These are phyloP conservation scores for Vigna reflexopilosa DNA, from an alignment of 306 rosid genomes.

Conservation along the genomic window DNA sequence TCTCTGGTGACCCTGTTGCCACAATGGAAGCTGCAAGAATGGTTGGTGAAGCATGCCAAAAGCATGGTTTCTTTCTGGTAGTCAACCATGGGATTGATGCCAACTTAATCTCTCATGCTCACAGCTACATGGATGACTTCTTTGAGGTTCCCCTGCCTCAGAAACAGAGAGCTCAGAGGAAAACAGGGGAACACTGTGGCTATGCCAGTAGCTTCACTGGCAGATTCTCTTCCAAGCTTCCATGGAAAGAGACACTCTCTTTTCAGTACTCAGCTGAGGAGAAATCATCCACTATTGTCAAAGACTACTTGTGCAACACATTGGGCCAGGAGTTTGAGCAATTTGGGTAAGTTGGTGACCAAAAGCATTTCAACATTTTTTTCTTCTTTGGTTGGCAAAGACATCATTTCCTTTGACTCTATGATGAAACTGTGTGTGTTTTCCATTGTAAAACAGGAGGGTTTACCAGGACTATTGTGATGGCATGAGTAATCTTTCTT, in stretches of 20 bases:
- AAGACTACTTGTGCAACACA: slow-evolving; percentile 56
- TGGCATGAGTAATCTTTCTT: slow-evolving; percentile 86
- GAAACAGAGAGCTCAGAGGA: slow-evolving; percentile 86
- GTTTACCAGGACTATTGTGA: slow-evolving; percentile 83
- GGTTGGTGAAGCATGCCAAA: slow-evolving; percentile 74
- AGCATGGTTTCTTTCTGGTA: slow-evolving; percentile 89
- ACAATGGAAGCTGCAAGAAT: slow-evolving; percentile 58
- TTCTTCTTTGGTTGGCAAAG: background rate
- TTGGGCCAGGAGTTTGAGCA: slow-evolving; percentile 68
- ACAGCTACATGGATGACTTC: slow-evolving; percentile 68
- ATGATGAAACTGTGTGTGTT: slow-evolving; percentile 4
- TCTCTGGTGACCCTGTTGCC: slow-evolving; percentile 63
- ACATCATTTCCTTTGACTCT: background rate
- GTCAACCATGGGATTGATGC: slow-evolving; percentile 80
- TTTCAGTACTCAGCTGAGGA: slow-evolving; percentile 61
- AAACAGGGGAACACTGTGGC: slow-evolving; percentile 85
- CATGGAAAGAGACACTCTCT: slow-evolving; percentile 95
- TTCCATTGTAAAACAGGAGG: slow-evolving; percentile 46
- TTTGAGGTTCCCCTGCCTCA: slow-evolving; percentile 71
- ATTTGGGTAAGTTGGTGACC: slow-evolving; percentile 66
- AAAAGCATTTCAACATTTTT: background rate
- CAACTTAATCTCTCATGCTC: slow-evolving; percentile 65
- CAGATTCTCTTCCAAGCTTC: slow-evolving; percentile 87
- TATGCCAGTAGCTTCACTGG: slow-evolving; percentile 97
- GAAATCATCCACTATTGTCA: slow-evolving; percentile 46